Evolutionary conservation across 352 stramenopile genomes (phyloP).

Genomic region (Globisporangium alternatum): DNA sequence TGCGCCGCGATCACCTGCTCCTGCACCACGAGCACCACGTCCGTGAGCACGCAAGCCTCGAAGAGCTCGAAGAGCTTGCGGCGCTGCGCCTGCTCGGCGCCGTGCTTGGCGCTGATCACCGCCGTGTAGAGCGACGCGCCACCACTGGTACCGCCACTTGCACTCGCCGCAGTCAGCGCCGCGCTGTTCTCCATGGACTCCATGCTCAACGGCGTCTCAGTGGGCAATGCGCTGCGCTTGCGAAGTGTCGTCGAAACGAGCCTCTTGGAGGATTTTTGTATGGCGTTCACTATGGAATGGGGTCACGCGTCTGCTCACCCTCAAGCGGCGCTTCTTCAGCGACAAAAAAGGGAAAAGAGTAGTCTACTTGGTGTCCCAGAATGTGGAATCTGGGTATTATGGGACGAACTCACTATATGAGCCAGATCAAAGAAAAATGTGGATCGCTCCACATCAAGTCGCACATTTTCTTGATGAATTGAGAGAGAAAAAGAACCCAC

Average conservation of each 20-base stretch:
- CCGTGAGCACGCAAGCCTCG: constrained; percentile 44
- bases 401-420: background rate
- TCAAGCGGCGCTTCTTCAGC: constrained; percentile 17
- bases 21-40: constrained; percentile 63
- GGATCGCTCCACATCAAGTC: background rate
- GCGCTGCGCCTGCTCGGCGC: constrained; percentile 31
- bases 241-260: background rate
- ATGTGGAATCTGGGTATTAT: background rate
- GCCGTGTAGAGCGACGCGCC: constrained; percentile 10
- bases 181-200: constrained; percentile 29
- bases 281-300: constrained; percentile 1
- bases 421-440: background rate
- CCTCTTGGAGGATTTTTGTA: constrained; percentile 8
- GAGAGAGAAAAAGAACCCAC: constrained; percentile 10
- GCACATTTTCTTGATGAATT: constrained; percentile 4
- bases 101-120: constrained; percentile 15
- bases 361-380: constrained; percentile 5
- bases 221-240: background rate
- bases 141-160: background rate
- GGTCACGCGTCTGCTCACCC: constrained; percentile 13
- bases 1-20: constrained; percentile 45
- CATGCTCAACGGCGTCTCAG: constrained; percentile 10
- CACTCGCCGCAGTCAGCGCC: background rate
- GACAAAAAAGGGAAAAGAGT: constrained; percentile 10
- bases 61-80: constrained; percentile 47